These are phyloP conservation scores for Naematelia encephala DNA, from an alignment of 768 basidiomycete species.

Conservation along the genomic window DNA sequence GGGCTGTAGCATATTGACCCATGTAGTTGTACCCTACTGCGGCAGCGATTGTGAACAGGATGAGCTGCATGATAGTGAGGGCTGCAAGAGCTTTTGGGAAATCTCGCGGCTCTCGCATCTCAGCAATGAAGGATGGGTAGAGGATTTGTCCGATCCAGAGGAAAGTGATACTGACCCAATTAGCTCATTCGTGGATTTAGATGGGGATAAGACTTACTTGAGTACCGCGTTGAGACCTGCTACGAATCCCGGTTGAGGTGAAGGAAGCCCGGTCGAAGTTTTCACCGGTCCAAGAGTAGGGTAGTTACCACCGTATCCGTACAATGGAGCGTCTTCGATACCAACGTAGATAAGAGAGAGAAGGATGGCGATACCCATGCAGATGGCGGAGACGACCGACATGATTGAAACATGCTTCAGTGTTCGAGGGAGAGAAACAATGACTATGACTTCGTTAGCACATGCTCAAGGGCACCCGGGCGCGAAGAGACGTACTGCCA, in stretches of 20 bases:
- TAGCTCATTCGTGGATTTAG: background rate
- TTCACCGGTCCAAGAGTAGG: constrained; percentile 35
- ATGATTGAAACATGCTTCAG: constrained; percentile 44
- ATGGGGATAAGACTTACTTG: constrained; percentile 27
- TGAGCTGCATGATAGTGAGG: constrained; percentile 32
- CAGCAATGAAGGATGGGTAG: constrained; percentile 49
- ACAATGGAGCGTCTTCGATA: constrained; percentile 38
- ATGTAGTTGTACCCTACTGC: constrained; percentile 43
- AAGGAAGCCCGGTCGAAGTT: constrained; percentile 36
- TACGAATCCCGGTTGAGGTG: constrained; percentile 29
- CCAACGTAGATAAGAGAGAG: constrained; percentile 41
- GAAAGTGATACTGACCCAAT: constrained; percentile 36
- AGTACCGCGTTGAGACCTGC: constrained; percentile 39
- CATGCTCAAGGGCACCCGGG: background rate
- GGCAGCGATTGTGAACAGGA: constrained; percentile 37
- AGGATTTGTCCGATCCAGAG: constrained; percentile 45
- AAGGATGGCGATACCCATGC: constrained; percentile 44
- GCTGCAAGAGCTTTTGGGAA: constrained; percentile 49
- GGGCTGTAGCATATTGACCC: constrained; percentile 43
- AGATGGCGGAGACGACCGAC: constrained; percentile 40
- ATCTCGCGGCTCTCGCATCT: constrained; percentile 51
- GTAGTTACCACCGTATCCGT: constrained; percentile 44
- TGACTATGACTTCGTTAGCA: constrained; percentile 17
- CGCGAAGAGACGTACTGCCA: constrained; percentile 29
- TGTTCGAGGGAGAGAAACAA: constrained; percentile 42